Percentiles rank a stretch among this genome's conserved stretches.
Conservation (phyloP, 2,329 filamentous ascomycete genomes). For the Phaeoacremonium minimum region DNA sequence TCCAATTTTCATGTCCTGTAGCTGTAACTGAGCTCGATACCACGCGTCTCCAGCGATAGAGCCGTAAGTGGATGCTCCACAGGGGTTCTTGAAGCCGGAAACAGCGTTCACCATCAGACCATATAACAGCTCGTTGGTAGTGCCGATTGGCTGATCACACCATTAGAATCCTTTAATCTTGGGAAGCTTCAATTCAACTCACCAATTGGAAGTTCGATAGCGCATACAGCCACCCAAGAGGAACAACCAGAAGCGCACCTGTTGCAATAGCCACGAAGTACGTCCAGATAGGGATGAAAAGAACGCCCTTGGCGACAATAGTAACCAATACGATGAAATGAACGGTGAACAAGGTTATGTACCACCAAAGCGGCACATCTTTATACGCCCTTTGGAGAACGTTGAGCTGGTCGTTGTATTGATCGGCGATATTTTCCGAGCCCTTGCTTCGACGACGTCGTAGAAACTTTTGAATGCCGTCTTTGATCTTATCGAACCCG, state of each 20-base stretch:
- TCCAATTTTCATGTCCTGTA: conserved; percentile 61
- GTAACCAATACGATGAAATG: conserved; percentile 42
- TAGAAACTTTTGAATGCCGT: conserved; percentile 35
- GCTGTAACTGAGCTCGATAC: conserved; percentile 53
- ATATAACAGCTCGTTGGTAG: conserved; percentile 56
- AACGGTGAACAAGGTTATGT: conserved; percentile 39
- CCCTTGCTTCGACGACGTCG: conserved; percentile 25
- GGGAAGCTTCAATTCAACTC: too few species aligned
- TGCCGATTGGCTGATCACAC: conserved; percentile 46
- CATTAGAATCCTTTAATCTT: too few species aligned
- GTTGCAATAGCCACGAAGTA: conserved; percentile 53
- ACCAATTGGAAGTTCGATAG: conserved; percentile 47
- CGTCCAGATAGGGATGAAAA: conserved; percentile 58
- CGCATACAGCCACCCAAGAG: conserved; percentile 55
- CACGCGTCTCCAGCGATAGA: conserved; percentile 58
- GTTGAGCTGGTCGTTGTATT: conserved; percentile 56
- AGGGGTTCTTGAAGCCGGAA: conserved; percentile 47
- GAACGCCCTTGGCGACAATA: conserved; percentile 42
- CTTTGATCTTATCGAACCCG: conserved; percentile 41
- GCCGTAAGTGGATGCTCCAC: conserved; percentile 53
- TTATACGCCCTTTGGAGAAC: conserved; percentile 52
- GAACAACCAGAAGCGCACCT: conserved; percentile 50
- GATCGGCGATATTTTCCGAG: conserved; percentile 40
- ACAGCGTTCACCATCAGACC: conserved; percentile 54
- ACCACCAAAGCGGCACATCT: conserved; percentile 59